Conservation (phyloP, 2,329 filamentous ascomycete species). For the Tricladium varicosporioides region DNA sequence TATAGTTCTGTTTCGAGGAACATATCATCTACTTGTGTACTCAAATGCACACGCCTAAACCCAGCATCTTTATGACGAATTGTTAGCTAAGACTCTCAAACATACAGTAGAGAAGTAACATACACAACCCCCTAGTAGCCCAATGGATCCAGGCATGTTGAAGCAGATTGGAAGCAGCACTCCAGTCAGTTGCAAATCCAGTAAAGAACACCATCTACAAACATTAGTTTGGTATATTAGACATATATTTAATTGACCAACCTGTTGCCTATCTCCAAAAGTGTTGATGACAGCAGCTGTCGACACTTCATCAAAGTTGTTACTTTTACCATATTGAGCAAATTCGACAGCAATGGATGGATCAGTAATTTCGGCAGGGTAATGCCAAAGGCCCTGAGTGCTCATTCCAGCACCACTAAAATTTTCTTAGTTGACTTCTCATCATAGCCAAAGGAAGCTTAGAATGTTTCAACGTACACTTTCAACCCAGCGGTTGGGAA, state of each 20-base stretch:
- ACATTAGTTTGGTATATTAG: background rate
- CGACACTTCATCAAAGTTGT: conserved; percentile 37
- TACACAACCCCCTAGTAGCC: conserved; percentile 54
- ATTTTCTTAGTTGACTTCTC: background rate
- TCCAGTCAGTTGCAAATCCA: conserved; percentile 45
- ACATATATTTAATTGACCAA: background rate
- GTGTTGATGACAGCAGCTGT: conserved; percentile 60
- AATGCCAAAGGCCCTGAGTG: conserved; percentile 56
- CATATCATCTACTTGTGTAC: conserved; percentile 55
- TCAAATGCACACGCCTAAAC: conserved; percentile 27
- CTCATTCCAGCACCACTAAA: conserved; percentile 43
- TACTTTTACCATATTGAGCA: conserved; percentile 48
- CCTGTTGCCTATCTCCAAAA: conserved; percentile 53
- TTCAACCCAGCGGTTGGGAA: conserved; percentile 56
- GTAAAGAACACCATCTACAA: conserved; percentile 57
- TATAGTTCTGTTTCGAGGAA: conserved; percentile 53
- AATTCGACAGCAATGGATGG: conserved; percentile 51
- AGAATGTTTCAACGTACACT: conserved; percentile 32
- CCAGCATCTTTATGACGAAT: conserved; percentile 19
- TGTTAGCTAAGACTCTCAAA: background rate
- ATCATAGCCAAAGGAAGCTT: background rate
- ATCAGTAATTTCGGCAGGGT: conserved; percentile 55
- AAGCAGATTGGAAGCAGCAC: conserved; percentile 52
- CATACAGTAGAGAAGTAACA: no score
- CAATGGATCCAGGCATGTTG: conserved; percentile 63